Evolutionary conservation across 192 early-diverging fungal species (phyloP), one percentile per base, ranked within the genome.

Genomic region (Backusella luteola): DNA sequence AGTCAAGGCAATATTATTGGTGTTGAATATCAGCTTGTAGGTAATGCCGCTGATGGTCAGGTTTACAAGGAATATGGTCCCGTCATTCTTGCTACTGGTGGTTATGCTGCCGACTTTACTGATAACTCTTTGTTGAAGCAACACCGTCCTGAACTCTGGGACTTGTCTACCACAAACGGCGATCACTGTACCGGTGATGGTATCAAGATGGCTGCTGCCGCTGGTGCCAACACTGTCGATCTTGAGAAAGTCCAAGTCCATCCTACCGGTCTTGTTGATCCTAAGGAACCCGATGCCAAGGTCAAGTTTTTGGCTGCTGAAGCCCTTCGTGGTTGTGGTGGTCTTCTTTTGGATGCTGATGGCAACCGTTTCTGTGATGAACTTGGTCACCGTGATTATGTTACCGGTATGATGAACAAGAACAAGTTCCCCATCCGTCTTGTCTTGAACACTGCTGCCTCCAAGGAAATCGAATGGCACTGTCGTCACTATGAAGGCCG

Each of bases 241-340:
- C 92, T 98, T 90, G 94, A 98, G 74, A 96, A 95, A 84, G 94
- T 98, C 67, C 97, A 98, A 85, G 95, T 98, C 39, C 95, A 98
- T 79, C 97, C 97, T n/a, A 98, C 97, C 35, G 97, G 97, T 77
- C 87, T 97, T 71, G 95, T 98, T 41, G 93, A 95, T 77, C 91
- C 92, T 53, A 88, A 88, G n/a, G 94, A 96, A 42, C 95, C 95
- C 17, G 88, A 93, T 77, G 93, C 93, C 70, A 93, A 95, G 77
- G 93, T 95, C 81, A 96, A 96, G 90, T 95, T 98, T 83, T 85
- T 98, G 79, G 97, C 97, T 46, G 96, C 97, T 23, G 97, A 98
- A 84, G 96, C 97, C 11, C 92, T 98, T 71, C 94, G 97, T 81
- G 97, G 97, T 80, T 91, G 90, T 69, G 97, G 96, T 80, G 97